Evolutionary conservation across 2,329 filamentous ascomycete genomes (phyloP).

Genomic region (Pestalotiopsis sp.): DNA sequence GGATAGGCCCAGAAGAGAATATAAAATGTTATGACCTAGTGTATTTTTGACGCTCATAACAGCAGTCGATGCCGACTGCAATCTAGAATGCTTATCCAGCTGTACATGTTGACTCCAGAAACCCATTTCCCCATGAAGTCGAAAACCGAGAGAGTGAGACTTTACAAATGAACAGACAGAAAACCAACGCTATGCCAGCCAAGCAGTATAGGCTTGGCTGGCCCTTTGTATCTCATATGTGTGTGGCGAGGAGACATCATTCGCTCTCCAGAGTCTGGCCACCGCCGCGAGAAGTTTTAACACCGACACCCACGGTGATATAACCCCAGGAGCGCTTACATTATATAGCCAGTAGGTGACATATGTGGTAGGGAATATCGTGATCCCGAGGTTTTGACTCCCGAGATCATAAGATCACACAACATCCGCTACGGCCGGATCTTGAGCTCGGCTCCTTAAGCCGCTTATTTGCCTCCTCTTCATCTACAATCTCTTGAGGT

Average conservation of each 20-base stretch:
- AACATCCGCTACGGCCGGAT: constrained; percentile 32
- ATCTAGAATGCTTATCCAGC: constrained; percentile 16
- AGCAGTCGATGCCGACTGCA: constrained; percentile 1
- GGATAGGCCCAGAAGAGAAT: background rate
- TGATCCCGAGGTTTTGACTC: too few species aligned
- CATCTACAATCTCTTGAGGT: constrained; percentile 73
- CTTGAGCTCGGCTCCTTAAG: constrained; percentile 46
- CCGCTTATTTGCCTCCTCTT: constrained; percentile 66
- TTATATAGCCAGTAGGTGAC: background rate
- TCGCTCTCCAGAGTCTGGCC: background rate
- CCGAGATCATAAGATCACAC: constrained; percentile 34
- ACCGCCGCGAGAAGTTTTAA: background rate
- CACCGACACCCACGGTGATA: background rate
- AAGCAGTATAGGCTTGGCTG: background rate
- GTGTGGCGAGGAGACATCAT: background rate
- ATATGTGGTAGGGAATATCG: background rate
- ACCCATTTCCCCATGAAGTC: constrained; percentile 5
- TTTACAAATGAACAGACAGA: constrained; percentile 11
- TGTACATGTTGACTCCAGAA: constrained; percentile 9
- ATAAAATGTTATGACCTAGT: background rate
- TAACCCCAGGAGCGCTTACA: background rate
- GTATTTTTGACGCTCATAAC: background rate
- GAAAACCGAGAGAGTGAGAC: constrained; percentile 9
- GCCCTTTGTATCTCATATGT: background rate
- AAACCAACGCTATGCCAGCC: constrained; percentile 7